Evolutionary conservation across 1,284 basidiomycete genomes (phyloP).

Genomic region (Veloboletus limbatus): DNA sequence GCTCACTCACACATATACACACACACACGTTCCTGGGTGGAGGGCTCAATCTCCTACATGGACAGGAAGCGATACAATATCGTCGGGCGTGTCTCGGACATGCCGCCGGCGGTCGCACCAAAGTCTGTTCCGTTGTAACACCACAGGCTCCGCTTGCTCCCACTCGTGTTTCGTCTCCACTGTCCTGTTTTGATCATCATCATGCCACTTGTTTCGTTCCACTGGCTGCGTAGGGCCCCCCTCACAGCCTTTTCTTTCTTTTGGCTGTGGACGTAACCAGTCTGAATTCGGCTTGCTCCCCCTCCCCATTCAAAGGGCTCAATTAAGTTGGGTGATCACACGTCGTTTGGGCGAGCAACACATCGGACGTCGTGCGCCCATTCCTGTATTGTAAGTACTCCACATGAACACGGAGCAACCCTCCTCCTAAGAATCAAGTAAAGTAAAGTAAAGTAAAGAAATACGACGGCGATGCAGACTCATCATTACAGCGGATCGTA

Average conservation of each 20-base stretch:
- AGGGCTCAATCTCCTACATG: background rate
- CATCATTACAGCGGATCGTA: conserved; percentile 35
- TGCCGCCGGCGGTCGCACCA: conserved; percentile 35
- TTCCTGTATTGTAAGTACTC: no score
- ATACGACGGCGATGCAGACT: conserved; percentile 9
- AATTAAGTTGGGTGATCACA: no score
- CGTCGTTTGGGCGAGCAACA: no score
- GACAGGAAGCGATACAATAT: conserved; percentile 79
- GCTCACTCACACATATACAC: no score
- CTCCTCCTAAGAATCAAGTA: background rate
- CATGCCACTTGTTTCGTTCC: conserved; percentile 4
- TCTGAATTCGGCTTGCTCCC: no score
- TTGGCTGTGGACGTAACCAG: no score
- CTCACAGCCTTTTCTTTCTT: background rate
- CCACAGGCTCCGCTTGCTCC: no score
- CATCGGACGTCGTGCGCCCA: background rate
- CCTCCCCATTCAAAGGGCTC: no score
- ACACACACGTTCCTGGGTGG: background rate
- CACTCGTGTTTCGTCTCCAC: background rate
- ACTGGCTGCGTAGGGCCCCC: no score
- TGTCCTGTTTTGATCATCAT: conserved; percentile 2
- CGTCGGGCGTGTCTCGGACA: conserved; percentile 62
- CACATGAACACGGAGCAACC: no score
- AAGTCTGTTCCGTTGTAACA: conserved; percentile 4
- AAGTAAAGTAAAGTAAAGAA: conserved; percentile 6